Percentiles rank a stretch among this genome's conserved stretches.
Conservation (phyloP, 1,284 basidiomycete genomes). For the Meira miltonrushii region DNA sequence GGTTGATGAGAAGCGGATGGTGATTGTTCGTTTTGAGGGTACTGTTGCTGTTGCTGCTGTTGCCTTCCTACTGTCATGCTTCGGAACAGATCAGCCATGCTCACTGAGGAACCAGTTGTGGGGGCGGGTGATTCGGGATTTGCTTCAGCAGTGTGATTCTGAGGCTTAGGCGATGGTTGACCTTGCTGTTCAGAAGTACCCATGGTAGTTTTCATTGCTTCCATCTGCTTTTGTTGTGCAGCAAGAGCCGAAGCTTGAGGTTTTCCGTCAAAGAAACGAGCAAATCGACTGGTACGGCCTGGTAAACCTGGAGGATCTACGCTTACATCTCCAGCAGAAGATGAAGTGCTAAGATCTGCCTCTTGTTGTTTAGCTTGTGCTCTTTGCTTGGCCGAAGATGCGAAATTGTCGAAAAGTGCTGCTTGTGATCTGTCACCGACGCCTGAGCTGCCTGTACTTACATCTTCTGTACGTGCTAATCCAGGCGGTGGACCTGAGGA, state of each 20-base stretch:
- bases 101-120: not conserved
- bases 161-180: no score
- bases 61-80: slow-evolving; percentile 5
- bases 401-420: slow-evolving; percentile 9
- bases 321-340: slow-evolving; percentile 10
- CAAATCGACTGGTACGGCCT: slow-evolving; percentile 49
- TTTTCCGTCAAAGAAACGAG: slow-evolving; percentile 45
- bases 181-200: not conserved
- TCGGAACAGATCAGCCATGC: slow-evolving; percentile 13
- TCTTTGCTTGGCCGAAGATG: slow-evolving; percentile 9
- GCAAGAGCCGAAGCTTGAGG: slow-evolving; percentile 36
- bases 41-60: not conserved
- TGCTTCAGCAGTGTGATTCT: not conserved
- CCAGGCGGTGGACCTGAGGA: slow-evolving; percentile 11
- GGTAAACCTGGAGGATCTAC: slow-evolving; percentile 30
- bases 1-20: slow-evolving; percentile 3
- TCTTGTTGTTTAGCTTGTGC: slow-evolving; percentile 6
- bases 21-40: slow-evolving; percentile 2
- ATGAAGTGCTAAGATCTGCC: not conserved
- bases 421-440: not conserved
- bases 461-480: not conserved
- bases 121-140: not conserved
- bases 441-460: not conserved
- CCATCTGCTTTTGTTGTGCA: slow-evolving; percentile 33
- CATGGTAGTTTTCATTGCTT: slow-evolving; percentile 18